These are phyloP conservation scores for Cryptosporidium baileyi DNA, from an alignment of 169 alveolate species.

Conservation along the genomic window DNA sequence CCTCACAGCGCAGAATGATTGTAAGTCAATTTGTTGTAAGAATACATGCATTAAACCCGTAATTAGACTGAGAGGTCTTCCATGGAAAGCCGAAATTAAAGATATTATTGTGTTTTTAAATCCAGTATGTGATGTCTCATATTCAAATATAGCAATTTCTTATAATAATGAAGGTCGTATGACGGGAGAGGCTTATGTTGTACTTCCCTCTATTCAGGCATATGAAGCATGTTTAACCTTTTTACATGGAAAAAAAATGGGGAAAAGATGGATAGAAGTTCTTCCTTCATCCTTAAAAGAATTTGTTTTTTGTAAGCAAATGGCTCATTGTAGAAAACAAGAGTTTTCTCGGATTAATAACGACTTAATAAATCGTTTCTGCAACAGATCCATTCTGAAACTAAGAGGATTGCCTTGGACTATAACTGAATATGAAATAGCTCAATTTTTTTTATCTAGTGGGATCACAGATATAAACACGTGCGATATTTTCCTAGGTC, in stretches of 20 bases:
- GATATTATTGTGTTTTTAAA: conserved; percentile 23
- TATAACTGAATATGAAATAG: conserved; percentile 73
- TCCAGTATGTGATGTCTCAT: conserved; percentile 15
- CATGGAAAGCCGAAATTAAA: conserved; percentile 18
- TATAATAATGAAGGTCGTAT: conserved; percentile 20
- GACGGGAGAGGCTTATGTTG: conserved; percentile 79
- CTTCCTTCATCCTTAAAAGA: conserved; percentile 31
- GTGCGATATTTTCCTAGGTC: conserved; percentile 17
- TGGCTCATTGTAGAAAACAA: background rate
- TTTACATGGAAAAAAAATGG: conserved; percentile 75
- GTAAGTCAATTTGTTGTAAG: too few species aligned
- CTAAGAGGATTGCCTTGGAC: conserved; percentile 79
- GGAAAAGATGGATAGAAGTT: conserved; percentile 78
- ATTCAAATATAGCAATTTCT: conserved; percentile 1
- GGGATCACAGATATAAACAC: conserved; percentile 1
- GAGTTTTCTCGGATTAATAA: too few species aligned
- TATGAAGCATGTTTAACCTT: conserved; percentile 71
- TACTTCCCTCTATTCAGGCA: conserved; percentile 66
- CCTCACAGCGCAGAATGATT: too few species aligned
- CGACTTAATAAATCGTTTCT: background rate
- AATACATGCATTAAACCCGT: background rate
- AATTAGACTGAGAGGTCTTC: conserved; percentile 28
- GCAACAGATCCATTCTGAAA: conserved; percentile 64
- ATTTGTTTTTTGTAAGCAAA: conserved; percentile 1
- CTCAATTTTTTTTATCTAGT: conserved; percentile 67